Evolutionary conservation across 2,329 filamentous ascomycete genomes (phyloP).

Genomic region (Fusarium gaditjirri): DNA sequence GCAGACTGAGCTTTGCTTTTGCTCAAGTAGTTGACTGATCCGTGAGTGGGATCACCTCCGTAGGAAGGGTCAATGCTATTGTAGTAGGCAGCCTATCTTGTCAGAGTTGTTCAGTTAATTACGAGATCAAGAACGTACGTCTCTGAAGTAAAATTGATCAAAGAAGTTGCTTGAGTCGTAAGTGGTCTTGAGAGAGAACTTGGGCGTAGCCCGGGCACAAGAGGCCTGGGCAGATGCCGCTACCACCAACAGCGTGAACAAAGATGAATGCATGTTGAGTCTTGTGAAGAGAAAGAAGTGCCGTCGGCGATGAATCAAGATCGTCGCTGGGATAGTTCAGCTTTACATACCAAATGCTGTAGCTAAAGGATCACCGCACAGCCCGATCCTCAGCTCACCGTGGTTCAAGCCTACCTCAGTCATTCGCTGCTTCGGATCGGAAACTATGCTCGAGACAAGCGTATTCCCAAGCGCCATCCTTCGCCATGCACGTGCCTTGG

Average conservation of each 20-base stretch:
- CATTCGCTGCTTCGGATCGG: conserved; percentile 1
- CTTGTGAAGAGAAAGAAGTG: background rate
- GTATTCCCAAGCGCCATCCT: background rate
- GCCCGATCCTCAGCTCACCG: background rate
- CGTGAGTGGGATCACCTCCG: conserved; percentile 68
- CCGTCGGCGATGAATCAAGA: background rate
- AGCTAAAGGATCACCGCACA: background rate
- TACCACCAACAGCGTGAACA: background rate
- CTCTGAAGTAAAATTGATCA: conserved; percentile 54
- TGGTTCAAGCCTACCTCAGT: background rate
- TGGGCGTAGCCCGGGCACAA: background rate
- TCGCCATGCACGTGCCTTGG: background rate
- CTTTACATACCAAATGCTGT: conserved; percentile 1
- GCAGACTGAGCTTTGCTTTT: conserved; percentile 45
- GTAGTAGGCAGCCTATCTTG: conserved; percentile 5
- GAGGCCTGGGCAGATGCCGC: background rate
- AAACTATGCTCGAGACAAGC: background rate
- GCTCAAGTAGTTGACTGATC: conserved; percentile 69
- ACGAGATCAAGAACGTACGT: background rate
- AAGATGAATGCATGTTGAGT: background rate
- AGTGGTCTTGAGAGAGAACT: conserved; percentile 17
- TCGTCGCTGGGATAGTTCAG: background rate
- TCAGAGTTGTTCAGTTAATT: background rate
- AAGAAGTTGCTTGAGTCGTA: conserved; percentile 54
- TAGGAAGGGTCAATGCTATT: conserved; percentile 31